Conservation (phyloP, 1,139 yeast species). For the Protomyces inouyei region DNA sequence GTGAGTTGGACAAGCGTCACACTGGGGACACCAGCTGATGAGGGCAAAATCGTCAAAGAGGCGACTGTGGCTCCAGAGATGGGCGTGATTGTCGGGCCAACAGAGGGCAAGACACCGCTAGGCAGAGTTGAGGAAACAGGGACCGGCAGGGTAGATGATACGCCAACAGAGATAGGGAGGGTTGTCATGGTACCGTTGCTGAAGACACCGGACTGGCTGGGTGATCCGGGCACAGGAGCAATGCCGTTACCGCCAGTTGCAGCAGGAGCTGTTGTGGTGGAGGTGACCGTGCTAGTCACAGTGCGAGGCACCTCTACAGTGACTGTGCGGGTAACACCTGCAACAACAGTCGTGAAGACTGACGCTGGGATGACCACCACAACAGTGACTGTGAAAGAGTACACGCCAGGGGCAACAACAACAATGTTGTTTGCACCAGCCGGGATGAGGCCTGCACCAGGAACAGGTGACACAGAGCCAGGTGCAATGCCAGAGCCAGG, state of each 20-base stretch:
- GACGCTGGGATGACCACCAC: constrained; percentile 11
- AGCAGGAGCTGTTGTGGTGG: constrained; percentile 12
- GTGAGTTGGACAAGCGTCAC: not conserved
- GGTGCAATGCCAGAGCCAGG: not conserved
- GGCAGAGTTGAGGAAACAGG: too few relatives aligned
- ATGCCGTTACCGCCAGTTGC: not conserved
- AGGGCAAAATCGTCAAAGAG: too few relatives aligned
- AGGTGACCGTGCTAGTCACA: constrained; percentile 19
- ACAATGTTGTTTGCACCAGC: constrained; percentile 2
- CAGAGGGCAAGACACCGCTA: not conserved
- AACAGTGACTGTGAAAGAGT: constrained; percentile 15
- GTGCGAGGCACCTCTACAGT: constrained; percentile 16
- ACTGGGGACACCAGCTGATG: not conserved
- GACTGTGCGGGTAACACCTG: constrained; percentile 12
- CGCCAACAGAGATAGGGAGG: too few relatives aligned
- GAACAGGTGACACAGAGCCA: not conserved
- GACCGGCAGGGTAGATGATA: too few relatives aligned
- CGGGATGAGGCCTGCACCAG: not conserved
- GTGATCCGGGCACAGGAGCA: not conserved
- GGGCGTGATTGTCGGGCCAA: not conserved
- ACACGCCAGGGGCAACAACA: not conserved
- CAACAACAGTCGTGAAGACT: constrained; percentile 16
- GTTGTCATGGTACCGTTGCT: not conserved
- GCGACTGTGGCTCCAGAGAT: not conserved
- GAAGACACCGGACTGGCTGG: not conserved